phyloP scores from a whole-genome alignment of 2,329 filamentous ascomycete species.

The Nigrograna mackinnonii region DNA sequence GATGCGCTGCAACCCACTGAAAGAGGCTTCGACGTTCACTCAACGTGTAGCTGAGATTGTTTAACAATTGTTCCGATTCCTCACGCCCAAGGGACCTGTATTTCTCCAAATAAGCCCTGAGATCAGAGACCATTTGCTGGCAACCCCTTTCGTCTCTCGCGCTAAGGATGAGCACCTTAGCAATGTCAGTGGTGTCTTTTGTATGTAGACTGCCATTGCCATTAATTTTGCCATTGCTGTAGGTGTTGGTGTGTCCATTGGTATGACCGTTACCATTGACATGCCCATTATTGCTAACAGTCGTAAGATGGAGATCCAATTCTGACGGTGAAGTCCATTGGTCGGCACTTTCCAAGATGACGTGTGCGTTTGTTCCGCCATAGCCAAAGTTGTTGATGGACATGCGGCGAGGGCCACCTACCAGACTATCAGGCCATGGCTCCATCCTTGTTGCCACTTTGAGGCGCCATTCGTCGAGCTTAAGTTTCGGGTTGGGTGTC shows the following conservation, averaged over 20 bases:
- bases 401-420: not conserved
- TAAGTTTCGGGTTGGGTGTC: constrained; percentile 21
- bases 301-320: no score
- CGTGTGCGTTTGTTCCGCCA: constrained; percentile 17
- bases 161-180: constrained; percentile 5
- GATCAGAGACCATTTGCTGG: constrained; percentile 2
- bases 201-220: not conserved
- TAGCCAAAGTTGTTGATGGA: constrained; percentile 16
- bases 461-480: constrained; percentile 12
- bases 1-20: constrained; percentile 13
- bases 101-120: constrained; percentile 2
- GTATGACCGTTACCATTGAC: not conserved
- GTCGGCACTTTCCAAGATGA: constrained; percentile 10
- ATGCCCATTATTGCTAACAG: not conserved
- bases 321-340: not conserved
- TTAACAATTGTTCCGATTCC: constrained; percentile 23
- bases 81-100: not conserved
- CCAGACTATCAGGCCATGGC: constrained; percentile 5
- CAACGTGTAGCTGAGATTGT: constrained; percentile 33
- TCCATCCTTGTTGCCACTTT: constrained; percentile 8
- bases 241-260: not conserved
- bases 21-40: constrained; percentile 19
- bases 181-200: not conserved
- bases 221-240: not conserved
- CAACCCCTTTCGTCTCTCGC: constrained; percentile 4